Percentiles rank a stretch among this genome's conserved stretches.
phyloP scores from a whole-genome alignment of 805 yeast genomes.

The Candida anglica region DNA sequence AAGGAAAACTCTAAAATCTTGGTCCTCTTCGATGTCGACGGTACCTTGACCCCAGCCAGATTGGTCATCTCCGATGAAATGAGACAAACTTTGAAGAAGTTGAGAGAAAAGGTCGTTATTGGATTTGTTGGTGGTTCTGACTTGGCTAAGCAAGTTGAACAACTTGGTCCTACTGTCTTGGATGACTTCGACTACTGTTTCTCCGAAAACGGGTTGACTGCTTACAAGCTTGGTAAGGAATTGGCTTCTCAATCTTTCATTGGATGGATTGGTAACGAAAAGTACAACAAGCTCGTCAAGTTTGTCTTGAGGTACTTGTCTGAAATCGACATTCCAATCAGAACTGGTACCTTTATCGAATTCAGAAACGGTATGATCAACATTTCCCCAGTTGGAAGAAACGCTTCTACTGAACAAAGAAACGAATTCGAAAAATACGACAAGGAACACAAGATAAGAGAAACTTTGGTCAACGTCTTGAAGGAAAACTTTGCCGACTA shows the following conservation, averaged over 20 bases:
- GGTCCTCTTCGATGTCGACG: conserved; percentile 96
- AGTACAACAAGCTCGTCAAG: conserved; percentile 83
- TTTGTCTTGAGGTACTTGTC: conserved; percentile 83
- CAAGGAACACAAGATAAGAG: conserved; percentile 75
- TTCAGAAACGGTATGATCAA: conserved; percentile 99
- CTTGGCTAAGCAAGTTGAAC: conserved; percentile 91
- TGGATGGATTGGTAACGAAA: conserved; percentile 91
- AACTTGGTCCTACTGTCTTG: conserved; percentile 77
- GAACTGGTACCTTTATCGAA: conserved; percentile 98
- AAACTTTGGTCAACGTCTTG: conserved; percentile 78
- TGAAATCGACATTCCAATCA: conserved; percentile 84
- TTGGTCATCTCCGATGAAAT: conserved; percentile 72
- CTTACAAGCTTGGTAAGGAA: conserved; percentile 85
- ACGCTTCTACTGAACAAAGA: conserved; percentile 92
- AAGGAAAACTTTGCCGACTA: conserved; percentile 78
- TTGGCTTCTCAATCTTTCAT: conserved; percentile 93
- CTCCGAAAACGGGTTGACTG: conserved; percentile 97
- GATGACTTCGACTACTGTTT: conserved; percentile 90
- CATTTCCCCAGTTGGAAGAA: conserved; percentile 97
- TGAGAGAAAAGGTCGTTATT: conserved; percentile 88
- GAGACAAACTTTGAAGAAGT: conserved; percentile 60
- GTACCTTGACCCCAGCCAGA: conserved; percentile 98
- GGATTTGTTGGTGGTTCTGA: conserved; percentile 99
- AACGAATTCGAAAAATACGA: conserved; percentile 87
- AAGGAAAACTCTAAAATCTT: conserved; percentile 82